These are phyloP conservation scores for Mycena sanguinolenta DNA, from an alignment of 768 basidiomycete species.

Conservation along the genomic window DNA sequence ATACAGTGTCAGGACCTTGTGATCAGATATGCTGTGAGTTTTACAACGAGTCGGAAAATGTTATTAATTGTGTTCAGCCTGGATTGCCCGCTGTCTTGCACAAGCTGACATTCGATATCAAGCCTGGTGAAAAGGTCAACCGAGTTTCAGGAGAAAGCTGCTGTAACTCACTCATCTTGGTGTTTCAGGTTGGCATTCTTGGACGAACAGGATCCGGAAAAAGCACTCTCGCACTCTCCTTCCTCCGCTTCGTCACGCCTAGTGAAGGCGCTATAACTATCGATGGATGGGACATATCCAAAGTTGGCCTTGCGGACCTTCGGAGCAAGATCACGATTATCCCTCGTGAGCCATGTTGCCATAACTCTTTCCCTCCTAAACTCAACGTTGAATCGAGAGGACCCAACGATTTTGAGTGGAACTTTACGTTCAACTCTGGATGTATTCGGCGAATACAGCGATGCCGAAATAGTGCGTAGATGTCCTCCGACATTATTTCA, in stretches of 20 bases:
- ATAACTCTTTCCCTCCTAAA: background rate
- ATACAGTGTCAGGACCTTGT: slow-evolving; percentile 77
- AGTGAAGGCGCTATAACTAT: slow-evolving; percentile 71
- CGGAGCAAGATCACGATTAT: slow-evolving; percentile 80
- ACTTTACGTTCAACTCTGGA: slow-evolving; percentile 85
- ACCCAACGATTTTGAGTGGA: slow-evolving; percentile 90
- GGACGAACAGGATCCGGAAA: slow-evolving; percentile 84
- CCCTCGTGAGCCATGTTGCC: slow-evolving; percentile 65
- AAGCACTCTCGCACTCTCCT: slow-evolving; percentile 86
- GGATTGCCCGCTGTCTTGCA: slow-evolving; percentile 90
- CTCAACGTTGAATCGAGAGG: slow-evolving; percentile 65
- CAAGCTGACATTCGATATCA: slow-evolving; percentile 77
- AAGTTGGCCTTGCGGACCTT: slow-evolving; percentile 76
- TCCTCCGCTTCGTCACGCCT: slow-evolving; percentile 87
- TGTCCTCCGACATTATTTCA: no score
- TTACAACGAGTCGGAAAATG: slow-evolving; percentile 63
- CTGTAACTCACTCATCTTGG: background rate
- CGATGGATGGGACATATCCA: slow-evolving; percentile 76
- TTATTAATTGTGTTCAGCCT: slow-evolving; percentile 59
- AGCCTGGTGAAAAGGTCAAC: slow-evolving; percentile 80
- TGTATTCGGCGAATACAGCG: slow-evolving; percentile 88
- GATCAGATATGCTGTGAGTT: slow-evolving; percentile 56
- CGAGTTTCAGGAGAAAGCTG: background rate
- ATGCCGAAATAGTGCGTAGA: slow-evolving; percentile 77
- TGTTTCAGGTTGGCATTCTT: slow-evolving; percentile 71